Conservation (phyloP, 2,329 filamentous ascomycete genomes). For the Colletotrichum paranaense region DNA sequence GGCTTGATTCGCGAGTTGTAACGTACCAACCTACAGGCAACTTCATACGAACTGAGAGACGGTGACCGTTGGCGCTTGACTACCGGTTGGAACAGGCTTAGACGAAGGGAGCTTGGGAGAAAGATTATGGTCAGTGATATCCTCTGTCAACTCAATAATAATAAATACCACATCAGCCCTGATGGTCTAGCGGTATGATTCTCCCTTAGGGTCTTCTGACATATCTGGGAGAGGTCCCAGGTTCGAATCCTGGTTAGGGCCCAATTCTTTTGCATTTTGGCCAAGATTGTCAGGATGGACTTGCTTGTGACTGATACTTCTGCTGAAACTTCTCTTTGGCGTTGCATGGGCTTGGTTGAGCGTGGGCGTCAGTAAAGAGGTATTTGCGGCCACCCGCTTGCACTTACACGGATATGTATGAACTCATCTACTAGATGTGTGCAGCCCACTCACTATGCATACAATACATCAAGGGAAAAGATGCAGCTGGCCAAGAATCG, state of each 20-base stretch:
- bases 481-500: too few relatives aligned
- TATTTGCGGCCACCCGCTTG: too few relatives aligned
- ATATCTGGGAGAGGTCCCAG: slow-evolving; percentile 19
- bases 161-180: neutral
- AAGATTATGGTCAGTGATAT: rapidly evolving
- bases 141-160: neutral
- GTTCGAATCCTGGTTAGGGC: slow-evolving; percentile 35
- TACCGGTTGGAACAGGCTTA: too few relatives aligned
- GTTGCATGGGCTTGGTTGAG: neutral
- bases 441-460: too few relatives aligned
- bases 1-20: neutral
- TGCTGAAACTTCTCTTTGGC: neutral
- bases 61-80: too few relatives aligned
- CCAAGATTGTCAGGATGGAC: neutral
- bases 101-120: rapidly evolving
- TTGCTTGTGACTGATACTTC: too few relatives aligned
- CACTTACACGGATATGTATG: too few relatives aligned
- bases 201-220: slow-evolving; percentile 23
- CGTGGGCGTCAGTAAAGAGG: too few relatives aligned
- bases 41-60: neutral
- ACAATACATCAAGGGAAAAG: too few relatives aligned
- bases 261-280: neutral
- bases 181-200: slow-evolving; percentile 36
- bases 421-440: too few relatives aligned
- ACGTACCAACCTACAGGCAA: neutral